Base-by-base conservation (phyloP, 257 asterid species). In the Nicotiana attenuata region DNA sequence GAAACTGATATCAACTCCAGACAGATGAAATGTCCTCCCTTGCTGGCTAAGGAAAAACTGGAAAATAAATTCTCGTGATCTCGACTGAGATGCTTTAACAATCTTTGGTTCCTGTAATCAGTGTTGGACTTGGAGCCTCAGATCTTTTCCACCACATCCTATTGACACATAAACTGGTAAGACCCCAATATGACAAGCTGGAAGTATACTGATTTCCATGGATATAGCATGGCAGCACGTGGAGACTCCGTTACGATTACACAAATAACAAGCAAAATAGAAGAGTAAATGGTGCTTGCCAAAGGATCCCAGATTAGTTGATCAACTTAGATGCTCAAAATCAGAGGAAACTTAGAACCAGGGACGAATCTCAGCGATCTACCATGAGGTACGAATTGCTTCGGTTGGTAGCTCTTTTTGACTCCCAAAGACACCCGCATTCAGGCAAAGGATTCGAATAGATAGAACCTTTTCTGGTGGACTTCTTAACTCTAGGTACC, bases 371-470 rank as follows among this genome's bases (percentile, higher is more conserved):
- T 79, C 61, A 79, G 35, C 0, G 26, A 79, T 61, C 71, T 22
- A 79, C 75, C 82, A 79, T 60, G 84, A 81, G 65, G 82, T 84
- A 88, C 76, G 87, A 65, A 78, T 86, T 85, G 13, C 83, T 81
- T 63, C 76, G 83, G 53, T 87, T 65, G 76, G 65, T 89, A 15
- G 89, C 77, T 83, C 88, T 90, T 50, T 90, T 88, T 55, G 93
- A 86, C 81, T 90, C 93, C 95, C 91, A 90, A 8, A 92, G 91
- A 71, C 98, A 93, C 89, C 93, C 85, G 90, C 98, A 93, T 84
- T 91, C 98, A 10, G 96, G 98, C 84, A 92, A 85, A 67, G 98
- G 97, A 69, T 93, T 93, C 73, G 89, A 87, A 80, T 57, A 93
- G 84, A 93, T 78, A 1, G 98, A 92, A 50, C 91, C 91, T 80